These are phyloP conservation scores for Pharnaceum exiguum DNA, from an alignment of 148 eudicot genomes.

Conservation along the genomic window DNA sequence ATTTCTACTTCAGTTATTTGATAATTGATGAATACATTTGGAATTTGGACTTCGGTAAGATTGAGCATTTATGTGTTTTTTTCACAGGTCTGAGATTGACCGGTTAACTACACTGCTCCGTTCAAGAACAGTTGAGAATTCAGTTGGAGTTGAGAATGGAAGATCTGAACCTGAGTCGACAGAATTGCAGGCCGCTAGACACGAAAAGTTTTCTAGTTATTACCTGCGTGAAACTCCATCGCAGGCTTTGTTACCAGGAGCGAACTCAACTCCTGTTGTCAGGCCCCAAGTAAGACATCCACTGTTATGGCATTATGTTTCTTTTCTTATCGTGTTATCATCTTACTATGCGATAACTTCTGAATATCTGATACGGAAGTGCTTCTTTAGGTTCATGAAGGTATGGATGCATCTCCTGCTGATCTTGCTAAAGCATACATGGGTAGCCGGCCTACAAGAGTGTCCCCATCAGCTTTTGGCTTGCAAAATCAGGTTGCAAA, in stretches of 20 bases:
- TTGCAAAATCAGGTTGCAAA: conserved; percentile 37
- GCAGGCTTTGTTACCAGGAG: conserved; percentile 20
- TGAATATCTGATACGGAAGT: background rate
- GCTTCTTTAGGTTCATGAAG: conserved; percentile 49
- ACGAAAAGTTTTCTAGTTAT: conserved; percentile 9
- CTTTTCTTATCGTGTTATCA: background rate
- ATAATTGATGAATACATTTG: too few species aligned
- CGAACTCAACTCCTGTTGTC: conserved; percentile 33
- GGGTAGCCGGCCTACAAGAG: conserved; percentile 57
- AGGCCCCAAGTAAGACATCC: conserved; percentile 43
- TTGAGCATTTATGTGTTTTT: background rate
- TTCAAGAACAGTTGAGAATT: conserved; percentile 43
- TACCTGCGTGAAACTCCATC: conserved; percentile 24
- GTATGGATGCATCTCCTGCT: conserved; percentile 73
- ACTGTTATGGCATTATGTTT: background rate
- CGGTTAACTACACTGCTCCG: conserved; percentile 53
- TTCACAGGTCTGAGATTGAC: conserved; percentile 66
- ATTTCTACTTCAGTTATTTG: too few species aligned
- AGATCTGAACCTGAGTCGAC: conserved; percentile 23
- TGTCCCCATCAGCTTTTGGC: conserved; percentile 46
- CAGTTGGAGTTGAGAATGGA: conserved; percentile 25
- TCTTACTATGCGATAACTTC: background rate
- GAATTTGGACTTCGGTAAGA: background rate
- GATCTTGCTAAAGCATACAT: conserved; percentile 98
- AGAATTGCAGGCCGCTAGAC: conserved; percentile 26